Percentiles rank a stretch among this genome's conserved stretches.
Conservation (phyloP, 2,329 filamentous ascomycete genomes). For the Exophiala aquamarina region DNA sequence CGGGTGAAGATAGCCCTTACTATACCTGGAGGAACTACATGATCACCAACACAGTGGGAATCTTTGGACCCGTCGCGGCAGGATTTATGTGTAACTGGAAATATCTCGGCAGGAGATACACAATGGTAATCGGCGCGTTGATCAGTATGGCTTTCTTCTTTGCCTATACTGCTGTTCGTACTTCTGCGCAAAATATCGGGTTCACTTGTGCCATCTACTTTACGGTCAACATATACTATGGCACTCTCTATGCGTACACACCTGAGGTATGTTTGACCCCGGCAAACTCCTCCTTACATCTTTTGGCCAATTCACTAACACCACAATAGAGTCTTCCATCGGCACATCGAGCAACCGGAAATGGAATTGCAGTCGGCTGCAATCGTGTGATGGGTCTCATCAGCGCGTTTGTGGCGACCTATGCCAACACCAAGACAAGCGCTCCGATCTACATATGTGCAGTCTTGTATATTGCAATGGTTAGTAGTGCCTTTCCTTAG, state of each 20-base stretch:
- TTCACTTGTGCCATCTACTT: constrained; percentile 69
- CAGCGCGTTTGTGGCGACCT: constrained; percentile 55
- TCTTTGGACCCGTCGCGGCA: constrained; percentile 72
- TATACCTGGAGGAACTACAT: constrained; percentile 76
- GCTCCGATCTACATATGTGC: constrained; percentile 41
- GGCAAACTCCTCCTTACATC: background rate
- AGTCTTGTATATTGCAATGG: constrained; percentile 38
- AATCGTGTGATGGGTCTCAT: constrained; percentile 75
- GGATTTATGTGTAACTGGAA: constrained; percentile 70
- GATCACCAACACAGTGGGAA: constrained; percentile 71
- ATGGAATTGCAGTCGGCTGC: constrained; percentile 68
- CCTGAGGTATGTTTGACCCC: constrained; percentile 57
- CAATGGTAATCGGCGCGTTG: constrained; percentile 63
- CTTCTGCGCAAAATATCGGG: constrained; percentile 61
- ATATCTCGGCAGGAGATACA: constrained; percentile 68
- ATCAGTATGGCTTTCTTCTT: constrained; percentile 70
- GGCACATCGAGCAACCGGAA: constrained; percentile 72
- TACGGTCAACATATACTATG: constrained; percentile 68
- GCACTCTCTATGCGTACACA: constrained; percentile 74
- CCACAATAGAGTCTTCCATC: constrained; percentile 42
- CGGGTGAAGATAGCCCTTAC: constrained; percentile 71
- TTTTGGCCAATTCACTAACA: background rate
- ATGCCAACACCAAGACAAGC: constrained; percentile 31
- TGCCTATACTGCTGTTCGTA: constrained; percentile 68
- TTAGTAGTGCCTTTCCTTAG: constrained; percentile 13